These are phyloP conservation scores for Gonapodya prolifera DNA, from an alignment of 192 early-diverging fungal genomes.

Conservation along the genomic window DNA sequence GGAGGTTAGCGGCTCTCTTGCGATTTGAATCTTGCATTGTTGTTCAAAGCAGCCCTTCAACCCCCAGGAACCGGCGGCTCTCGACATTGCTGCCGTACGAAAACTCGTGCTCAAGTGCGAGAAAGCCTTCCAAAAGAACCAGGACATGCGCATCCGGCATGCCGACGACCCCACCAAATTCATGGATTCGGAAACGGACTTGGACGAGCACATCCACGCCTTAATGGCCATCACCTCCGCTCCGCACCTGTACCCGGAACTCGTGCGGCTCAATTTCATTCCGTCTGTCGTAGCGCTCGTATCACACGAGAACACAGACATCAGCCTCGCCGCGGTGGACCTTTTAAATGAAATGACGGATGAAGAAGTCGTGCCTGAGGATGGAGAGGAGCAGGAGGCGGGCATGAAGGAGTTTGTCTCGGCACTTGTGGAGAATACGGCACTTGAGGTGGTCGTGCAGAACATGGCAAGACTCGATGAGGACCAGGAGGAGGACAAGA, in stretches of 20 bases:
- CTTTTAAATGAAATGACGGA: conserved; percentile 85
- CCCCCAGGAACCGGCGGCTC: conserved; percentile 26
- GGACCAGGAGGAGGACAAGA: conserved; percentile 56
- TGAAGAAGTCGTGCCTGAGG: conserved; percentile 54
- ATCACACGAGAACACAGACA: conserved; percentile 90
- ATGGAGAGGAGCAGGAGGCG: conserved; percentile 43
- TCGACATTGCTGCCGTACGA: conserved; percentile 57
- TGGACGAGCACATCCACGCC: conserved; percentile 78
- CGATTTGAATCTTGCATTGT: conserved; percentile 1
- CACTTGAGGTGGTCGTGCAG: conserved; percentile 60
- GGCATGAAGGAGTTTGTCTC: conserved; percentile 31
- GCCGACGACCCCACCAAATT: conserved; percentile 64
- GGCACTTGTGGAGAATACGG: conserved; percentile 12
- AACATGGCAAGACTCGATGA: conserved; percentile 72
- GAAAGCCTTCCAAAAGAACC: conserved; percentile 75
- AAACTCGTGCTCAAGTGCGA: conserved; percentile 72
- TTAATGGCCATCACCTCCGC: conserved; percentile 62
- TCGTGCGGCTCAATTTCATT: conserved; percentile 56
- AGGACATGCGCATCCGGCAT: conserved; percentile 70
- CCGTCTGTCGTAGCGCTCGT: conserved; percentile 59
- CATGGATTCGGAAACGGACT: conserved; percentile 88
- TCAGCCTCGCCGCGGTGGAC: conserved; percentile 69
- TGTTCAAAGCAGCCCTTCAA: neutral
- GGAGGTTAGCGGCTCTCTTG: neutral
- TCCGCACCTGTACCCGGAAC: conserved; percentile 61